Percentiles rank a stretch among this genome's conserved stretches.
These are phyloP conservation scores for Xylaria bambusicola DNA, from an alignment of 495 filamentous ascomycete genomes.

Conservation along the genomic window DNA sequence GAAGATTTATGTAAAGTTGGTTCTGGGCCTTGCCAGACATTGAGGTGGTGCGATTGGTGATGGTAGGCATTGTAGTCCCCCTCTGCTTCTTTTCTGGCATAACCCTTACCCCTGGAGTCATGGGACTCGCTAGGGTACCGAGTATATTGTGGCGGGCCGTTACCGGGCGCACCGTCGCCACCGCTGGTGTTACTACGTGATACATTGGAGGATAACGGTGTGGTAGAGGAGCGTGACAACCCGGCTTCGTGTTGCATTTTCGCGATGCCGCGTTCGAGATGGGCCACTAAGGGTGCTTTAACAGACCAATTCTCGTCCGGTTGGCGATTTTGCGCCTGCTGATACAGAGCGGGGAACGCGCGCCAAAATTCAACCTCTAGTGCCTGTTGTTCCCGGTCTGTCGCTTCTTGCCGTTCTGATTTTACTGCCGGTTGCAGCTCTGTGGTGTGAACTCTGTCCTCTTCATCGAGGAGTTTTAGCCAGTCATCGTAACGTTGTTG, in stretches of 20 bases:
- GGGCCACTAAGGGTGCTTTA: slow-evolving; percentile 19
- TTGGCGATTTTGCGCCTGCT: slow-evolving; percentile 32
- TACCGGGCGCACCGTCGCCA: background rate
- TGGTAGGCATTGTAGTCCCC: background rate
- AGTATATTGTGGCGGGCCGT: slow-evolving; percentile 18
- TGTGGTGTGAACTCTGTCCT: slow-evolving; percentile 37
- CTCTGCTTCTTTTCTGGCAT: background rate
- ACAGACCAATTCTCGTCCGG: slow-evolving; percentile 15
- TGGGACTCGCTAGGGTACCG: slow-evolving; percentile 5
- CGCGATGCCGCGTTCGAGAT: slow-evolving; percentile 14
- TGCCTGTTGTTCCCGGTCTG: slow-evolving; percentile 42
- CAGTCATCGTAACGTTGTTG: slow-evolving; percentile 40
- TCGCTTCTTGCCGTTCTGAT: slow-evolving; percentile 36
- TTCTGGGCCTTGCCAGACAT: background rate
- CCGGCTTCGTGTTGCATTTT: slow-evolving; percentile 18
- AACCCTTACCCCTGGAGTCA: background rate
- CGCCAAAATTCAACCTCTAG: slow-evolving; percentile 42
- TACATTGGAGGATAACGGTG: background rate
- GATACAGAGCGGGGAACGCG: slow-evolving; percentile 31
- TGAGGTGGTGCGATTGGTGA: slow-evolving; percentile 3
- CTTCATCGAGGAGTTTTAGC: slow-evolving; percentile 38
- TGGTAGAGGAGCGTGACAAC: background rate
- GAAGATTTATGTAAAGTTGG: background rate
- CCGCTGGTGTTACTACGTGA: background rate
- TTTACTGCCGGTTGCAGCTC: slow-evolving; percentile 43